A percentile compares a stretch with the other conserved stretches of the same genome.
Evolutionary conservation across 2,329 filamentous ascomycete genomes (phyloP).

Genomic region (Aaosphaeria pasadenensis): DNA sequence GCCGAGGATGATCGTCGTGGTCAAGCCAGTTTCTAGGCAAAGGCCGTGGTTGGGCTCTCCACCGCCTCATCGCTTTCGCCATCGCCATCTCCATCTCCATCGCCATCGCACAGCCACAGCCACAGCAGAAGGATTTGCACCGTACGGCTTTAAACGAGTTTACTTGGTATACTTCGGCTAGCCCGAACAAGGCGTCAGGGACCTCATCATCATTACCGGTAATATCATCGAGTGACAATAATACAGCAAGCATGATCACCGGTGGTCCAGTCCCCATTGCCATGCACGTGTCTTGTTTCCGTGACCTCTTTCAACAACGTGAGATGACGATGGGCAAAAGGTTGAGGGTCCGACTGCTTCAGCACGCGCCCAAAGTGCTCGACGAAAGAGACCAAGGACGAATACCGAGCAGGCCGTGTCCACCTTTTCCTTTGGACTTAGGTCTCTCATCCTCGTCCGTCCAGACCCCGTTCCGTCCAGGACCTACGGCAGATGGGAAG

Average conservation of each 20-base stretch:
- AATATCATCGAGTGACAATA: not conserved
- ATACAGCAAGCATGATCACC: not conserved
- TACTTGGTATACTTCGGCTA: not conserved
- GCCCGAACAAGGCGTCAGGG: not conserved
- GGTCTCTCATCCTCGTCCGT: not conserved
- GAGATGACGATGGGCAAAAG: not conserved
- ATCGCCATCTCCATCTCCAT: conserved; percentile 2
- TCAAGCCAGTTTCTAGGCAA: no score
- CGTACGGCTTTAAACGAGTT: not conserved
- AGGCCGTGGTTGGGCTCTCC: no score
- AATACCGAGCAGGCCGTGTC: conserved; percentile 7
- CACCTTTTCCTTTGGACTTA: conserved; percentile 12
- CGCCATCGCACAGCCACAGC: conserved; percentile 24
- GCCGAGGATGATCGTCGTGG: no score
- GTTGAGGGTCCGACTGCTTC: conserved; percentile 19
- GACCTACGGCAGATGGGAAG: no score
- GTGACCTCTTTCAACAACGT: not conserved
- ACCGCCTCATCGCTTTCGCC: no score
- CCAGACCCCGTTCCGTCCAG: not conserved
- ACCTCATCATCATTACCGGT: not conserved
- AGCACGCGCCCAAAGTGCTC: conserved; percentile 36
- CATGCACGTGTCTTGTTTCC: not conserved
- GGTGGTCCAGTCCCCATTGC: not conserved
- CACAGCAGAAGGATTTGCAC: not conserved
- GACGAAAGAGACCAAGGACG: conserved; percentile 5